Evolutionary conservation across 306 rosid species (phyloP).

Genomic region (Fragaria iinumae): DNA sequence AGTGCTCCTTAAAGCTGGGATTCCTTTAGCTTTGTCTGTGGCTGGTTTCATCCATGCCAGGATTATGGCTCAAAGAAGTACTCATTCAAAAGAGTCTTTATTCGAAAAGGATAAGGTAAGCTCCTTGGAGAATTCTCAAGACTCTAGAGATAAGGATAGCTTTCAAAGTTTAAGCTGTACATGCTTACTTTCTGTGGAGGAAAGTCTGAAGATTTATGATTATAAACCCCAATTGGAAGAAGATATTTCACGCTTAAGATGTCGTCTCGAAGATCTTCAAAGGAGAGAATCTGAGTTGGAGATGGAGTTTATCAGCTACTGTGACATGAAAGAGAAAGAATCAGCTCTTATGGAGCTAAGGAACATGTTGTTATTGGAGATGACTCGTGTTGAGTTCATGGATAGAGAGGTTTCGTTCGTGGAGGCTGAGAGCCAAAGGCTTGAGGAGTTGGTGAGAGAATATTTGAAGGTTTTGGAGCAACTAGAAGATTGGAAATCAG

Average conservation of each 20-base stretch:
- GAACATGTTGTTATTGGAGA: constrained; percentile 45
- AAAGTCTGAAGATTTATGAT: constrained; percentile 11
- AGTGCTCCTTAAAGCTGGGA: constrained; percentile 56
- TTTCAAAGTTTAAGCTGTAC: constrained; percentile 25
- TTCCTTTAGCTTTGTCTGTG: constrained; percentile 59
- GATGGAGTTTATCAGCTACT: constrained; percentile 44
- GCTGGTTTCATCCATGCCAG: constrained; percentile 59
- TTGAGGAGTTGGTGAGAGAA: constrained; percentile 39
- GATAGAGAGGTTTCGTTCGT: constrained; percentile 45
- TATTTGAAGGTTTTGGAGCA: constrained; percentile 38
- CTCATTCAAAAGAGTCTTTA: constrained; percentile 14
- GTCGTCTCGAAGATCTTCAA: constrained; percentile 45
- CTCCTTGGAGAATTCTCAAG: constrained; percentile 23
- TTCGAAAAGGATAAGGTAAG: constrained; percentile 8
- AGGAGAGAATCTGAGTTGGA: constrained; percentile 48
- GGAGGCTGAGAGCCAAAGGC: constrained; percentile 43
- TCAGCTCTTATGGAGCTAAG: constrained; percentile 38
- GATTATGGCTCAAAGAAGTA: constrained; percentile 46
- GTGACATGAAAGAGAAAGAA: constrained; percentile 61
- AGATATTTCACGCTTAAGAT: constrained; percentile 42
- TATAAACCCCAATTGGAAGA: constrained; percentile 25
- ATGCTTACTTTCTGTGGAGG: constrained; percentile 9
- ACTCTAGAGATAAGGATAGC: constrained; percentile 25
- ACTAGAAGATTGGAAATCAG: constrained; percentile 46
- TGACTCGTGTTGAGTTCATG: constrained; percentile 48